Base-by-base conservation (phyloP, 106 monocot genomes). In the Alisma plantagoaquatica region DNA sequence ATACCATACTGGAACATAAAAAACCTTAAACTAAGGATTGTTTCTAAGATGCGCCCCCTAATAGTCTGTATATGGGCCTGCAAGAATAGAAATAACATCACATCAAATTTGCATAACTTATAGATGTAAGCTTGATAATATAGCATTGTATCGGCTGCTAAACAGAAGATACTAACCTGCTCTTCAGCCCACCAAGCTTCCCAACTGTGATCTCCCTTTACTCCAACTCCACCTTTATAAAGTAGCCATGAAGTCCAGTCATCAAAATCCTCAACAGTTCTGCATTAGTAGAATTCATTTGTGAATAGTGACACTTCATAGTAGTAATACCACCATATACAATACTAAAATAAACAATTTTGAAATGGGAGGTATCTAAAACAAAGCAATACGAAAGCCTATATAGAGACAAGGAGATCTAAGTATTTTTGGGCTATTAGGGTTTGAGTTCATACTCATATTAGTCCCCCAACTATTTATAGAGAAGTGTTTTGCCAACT, bases 161-260 rank as follows among this genome's bases (percentile, higher is more conserved):
- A n/a, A n/a, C n/a, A 43, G 18, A 32, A 56, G 20, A 31, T 6
- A 8, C 29, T 60, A 18, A 81, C 96, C 81, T 96, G 96, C 46
- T 96, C 96, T 51, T 96, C 96, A 31, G 88, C 83, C 88, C 88
- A 96, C 96, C 96, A 96, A 22, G 96, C 88, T 68, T 96, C 96
- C 96, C 96, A 96, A 38, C 96, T 96, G 4, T 68, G 51, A 3
- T 84, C 84, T 7, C 83, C 83, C 64, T 81, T 88, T 9, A 96
- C 77, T 14, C 96, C 89, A 70, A 84, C 80, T 45, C 96, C 96
- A 43, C 96, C 96, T 78, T 84, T 81, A 57, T 96, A 88, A 14
- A 81, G 60, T 47, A 96, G 75, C 96, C 96, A 96, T 33, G 51
- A 53, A 41, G 76, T 84, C 96, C 96, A 96, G 54, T 96, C 89